Percentiles rank a stretch among this genome's conserved stretches.
Evolutionary conservation across 2,329 filamentous ascomycete genomes (phyloP).

Genomic region (Fusarium sp.): DNA sequence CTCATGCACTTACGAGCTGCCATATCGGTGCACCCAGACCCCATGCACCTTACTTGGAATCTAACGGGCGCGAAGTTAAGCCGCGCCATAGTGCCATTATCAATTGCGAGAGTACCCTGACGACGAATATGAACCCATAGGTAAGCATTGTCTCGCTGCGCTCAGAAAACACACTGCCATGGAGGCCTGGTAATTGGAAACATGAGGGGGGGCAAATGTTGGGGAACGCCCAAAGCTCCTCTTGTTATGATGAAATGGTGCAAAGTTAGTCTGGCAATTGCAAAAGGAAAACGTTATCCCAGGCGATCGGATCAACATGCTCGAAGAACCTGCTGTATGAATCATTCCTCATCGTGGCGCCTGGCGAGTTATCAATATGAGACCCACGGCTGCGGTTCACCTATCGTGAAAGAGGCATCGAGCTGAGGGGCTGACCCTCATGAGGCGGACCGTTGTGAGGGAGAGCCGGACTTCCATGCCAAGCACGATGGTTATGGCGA

Average conservation of each 20-base stretch:
- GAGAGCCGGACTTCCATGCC: slow-evolving; percentile 2
- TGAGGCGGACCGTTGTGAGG: slow-evolving; percentile 19
- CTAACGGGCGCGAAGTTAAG: slow-evolving; percentile 17
- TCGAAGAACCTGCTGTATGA: slow-evolving; percentile 9
- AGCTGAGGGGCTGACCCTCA: slow-evolving; percentile 6
- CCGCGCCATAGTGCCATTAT: neutral
- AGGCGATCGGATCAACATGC: slow-evolving; percentile 17
- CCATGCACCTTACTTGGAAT: neutral
- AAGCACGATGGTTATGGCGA: neutral
- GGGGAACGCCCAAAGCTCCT: neutral
- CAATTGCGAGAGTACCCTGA: slow-evolving; percentile 1
- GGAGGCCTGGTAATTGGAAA: neutral
- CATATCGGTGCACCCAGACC: slow-evolving; percentile 1
- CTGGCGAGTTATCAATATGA: slow-evolving; percentile 8
- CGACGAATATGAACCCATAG: neutral
- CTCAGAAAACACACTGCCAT: neutral
- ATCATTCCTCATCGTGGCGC: slow-evolving; percentile 12
- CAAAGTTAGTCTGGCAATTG: neutral
- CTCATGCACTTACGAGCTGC: slow-evolving; percentile 5
- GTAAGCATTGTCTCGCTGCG: neutral
- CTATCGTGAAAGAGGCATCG: slow-evolving; percentile 1
- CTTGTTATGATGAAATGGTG: neutral
- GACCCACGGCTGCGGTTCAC: slow-evolving; percentile 6
- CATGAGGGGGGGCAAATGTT: no score
- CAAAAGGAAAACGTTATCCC: neutral